Percentiles rank a stretch among this genome's conserved stretches.
These are phyloP conservation scores for Antitrichia curtipendula DNA, from an alignment of 225 moss, liverwort and hornwort genomes.

Conservation along the genomic window DNA sequence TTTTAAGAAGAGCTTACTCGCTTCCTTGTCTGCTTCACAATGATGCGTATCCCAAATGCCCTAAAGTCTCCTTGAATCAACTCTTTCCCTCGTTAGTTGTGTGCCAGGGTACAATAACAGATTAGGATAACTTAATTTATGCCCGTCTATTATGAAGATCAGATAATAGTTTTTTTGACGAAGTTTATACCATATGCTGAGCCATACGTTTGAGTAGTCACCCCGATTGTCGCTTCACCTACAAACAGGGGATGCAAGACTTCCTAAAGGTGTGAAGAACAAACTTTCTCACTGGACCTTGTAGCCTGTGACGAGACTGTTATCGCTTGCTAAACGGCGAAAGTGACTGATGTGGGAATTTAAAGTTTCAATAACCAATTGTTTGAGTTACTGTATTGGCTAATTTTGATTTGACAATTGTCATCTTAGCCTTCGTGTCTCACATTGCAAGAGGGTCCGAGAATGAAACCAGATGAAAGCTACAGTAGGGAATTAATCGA, in stretches of 20 bases:
- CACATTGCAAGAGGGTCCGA: not conserved
- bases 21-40: not conserved
- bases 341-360: slow-evolving; percentile 22
- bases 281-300: slow-evolving; percentile 76
- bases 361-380: not conserved
- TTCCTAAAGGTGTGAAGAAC: slow-evolving; percentile 59
- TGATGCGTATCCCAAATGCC: not conserved
- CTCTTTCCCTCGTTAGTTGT: not conserved
- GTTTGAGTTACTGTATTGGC: not conserved
- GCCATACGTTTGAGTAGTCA: not conserved
- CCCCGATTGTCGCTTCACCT: not conserved
- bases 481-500: not conserved
- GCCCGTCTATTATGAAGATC: not conserved
- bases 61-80: not conserved
- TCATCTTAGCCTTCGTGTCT: not conserved
- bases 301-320: slow-evolving; percentile 59
- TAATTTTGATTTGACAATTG: not conserved
- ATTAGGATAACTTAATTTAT: not conserved
- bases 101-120: not conserved
- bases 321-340: slow-evolving; percentile 68
- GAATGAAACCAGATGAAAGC: not conserved
- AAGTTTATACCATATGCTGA: not conserved
- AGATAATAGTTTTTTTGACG: not conserved
- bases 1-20: not conserved
- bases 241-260: slow-evolving; percentile 55